Conservation (phyloP, 768 basidiomycete species). For the Pleurotus ostreatus region DNA sequence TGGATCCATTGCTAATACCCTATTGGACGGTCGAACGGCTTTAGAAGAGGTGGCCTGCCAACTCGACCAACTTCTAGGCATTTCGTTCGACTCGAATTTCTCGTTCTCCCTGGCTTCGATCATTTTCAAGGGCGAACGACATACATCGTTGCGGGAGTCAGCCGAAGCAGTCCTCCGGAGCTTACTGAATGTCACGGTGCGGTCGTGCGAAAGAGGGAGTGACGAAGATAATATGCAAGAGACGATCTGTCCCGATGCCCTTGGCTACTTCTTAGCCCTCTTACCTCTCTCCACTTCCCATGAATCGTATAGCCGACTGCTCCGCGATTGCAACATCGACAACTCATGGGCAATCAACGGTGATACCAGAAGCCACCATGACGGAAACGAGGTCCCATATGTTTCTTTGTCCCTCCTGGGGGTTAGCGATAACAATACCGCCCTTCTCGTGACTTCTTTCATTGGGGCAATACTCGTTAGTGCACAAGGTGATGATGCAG, state of each 20-base stretch:
- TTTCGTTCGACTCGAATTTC: slow-evolving; percentile 77
- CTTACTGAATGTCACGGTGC: slow-evolving; percentile 58
- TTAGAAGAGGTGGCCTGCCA: slow-evolving; percentile 69
- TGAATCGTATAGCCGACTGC: slow-evolving; percentile 51
- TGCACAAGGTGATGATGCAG: slow-evolving; percentile 75
- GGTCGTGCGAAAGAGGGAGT: slow-evolving; percentile 27
- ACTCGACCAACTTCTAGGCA: slow-evolving; percentile 65
- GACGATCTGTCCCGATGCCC: slow-evolving; percentile 51
- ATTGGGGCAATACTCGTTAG: slow-evolving; percentile 69
- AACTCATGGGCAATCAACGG: slow-evolving; percentile 39
- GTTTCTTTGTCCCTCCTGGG: slow-evolving; percentile 58
- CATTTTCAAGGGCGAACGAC: slow-evolving; percentile 84
- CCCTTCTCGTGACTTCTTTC: slow-evolving; percentile 73
- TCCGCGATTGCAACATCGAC: slow-evolving; percentile 60
- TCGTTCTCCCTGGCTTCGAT: slow-evolving; percentile 80
- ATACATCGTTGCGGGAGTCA: slow-evolving; percentile 55
- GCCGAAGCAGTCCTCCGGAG: slow-evolving; percentile 61
- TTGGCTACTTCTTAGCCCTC: slow-evolving; percentile 79
- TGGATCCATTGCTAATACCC: slow-evolving; percentile 45
- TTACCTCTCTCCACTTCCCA: slow-evolving; percentile 63
- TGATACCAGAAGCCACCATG: slow-evolving; percentile 30
- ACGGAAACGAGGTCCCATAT: slow-evolving; percentile 42
- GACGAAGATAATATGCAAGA: slow-evolving; percentile 35
- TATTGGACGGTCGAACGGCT: slow-evolving; percentile 60
- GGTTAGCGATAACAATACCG: slow-evolving; percentile 56